Evolutionary conservation across 2,329 filamentous ascomycete genomes (phyloP).

Genomic region (Lachnellula hyalina): DNA sequence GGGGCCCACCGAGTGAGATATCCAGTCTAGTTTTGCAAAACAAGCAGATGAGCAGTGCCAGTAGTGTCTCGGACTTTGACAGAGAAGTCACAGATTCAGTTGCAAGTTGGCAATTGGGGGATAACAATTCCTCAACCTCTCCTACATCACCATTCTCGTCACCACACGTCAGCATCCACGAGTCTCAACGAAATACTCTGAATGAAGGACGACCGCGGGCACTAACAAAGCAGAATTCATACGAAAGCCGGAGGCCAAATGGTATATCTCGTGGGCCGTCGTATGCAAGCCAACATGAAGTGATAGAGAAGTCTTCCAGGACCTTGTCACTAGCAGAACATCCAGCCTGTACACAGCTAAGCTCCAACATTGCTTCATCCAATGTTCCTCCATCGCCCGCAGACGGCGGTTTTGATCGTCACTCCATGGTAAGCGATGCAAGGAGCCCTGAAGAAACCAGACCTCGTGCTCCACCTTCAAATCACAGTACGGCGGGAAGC

Average conservation of each 20-base stretch:
- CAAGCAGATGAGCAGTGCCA: slow-evolving; percentile 2
- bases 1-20: neutral
- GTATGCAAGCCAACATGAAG: neutral
- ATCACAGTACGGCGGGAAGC: neutral
- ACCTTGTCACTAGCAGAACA: neutral
- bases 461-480: neutral
- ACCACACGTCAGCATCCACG: slow-evolving; percentile 11
- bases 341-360: neutral
- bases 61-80: slow-evolving; percentile 10
- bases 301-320: neutral
- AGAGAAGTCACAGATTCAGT: slow-evolving; percentile 7
- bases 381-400: neutral
- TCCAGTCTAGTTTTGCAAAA: neutral
- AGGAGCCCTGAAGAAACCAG: neutral
- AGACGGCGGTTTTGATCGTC: neutral
- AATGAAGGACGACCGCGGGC: slow-evolving; percentile 12
- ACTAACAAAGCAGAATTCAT: slow-evolving; percentile 1
- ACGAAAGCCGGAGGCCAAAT: neutral
- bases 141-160: slow-evolving; percentile 10
- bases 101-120: slow-evolving; percentile 8
- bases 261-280: neutral
- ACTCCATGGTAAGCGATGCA: neutral
- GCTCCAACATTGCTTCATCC: neutral
- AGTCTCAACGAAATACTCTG: slow-evolving; percentile 8
- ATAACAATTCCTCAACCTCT: slow-evolving; percentile 5